A percentile compares a stretch with the other conserved stretches of the same genome.
phyloP scores from a whole-genome alignment of 306 rosid species.

The Dryas drummondii region DNA sequence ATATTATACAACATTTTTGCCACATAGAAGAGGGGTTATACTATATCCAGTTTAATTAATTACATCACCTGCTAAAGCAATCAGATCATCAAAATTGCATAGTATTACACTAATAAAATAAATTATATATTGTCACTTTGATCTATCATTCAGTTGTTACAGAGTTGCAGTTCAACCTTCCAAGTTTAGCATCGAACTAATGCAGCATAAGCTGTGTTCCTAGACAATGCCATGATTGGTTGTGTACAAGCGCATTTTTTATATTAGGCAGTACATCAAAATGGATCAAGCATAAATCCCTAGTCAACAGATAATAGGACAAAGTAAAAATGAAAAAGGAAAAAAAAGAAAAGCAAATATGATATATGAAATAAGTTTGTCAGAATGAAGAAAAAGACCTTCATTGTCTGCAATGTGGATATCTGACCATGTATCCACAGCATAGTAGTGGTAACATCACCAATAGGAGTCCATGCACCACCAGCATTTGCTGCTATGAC shows the following conservation, averaged over 20 bases:
- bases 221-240: neutral
- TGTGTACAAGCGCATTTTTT: neutral
- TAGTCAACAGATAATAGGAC: neutral
- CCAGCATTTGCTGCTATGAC: constrained; percentile 98
- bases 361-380: constrained; percentile 7
- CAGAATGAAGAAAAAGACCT: constrained; percentile 42
- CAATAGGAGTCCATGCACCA: constrained; percentile 99
- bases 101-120: neutral
- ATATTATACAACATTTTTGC: neutral
- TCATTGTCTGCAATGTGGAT: constrained; percentile 73
- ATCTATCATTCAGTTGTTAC: neutral
- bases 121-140: neutral
- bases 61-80: neutral
- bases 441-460: constrained; percentile 97
- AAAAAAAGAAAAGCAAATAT: neutral
- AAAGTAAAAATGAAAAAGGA: neutral
- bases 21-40: neutral
- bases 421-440: constrained; percentile 98
- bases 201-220: neutral
- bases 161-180: neutral
- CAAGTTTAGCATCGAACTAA: neutral
- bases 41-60: neutral
- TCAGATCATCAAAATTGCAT: neutral
- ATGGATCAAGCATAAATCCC: neutral
- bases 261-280: neutral